These are phyloP conservation scores for Ceratocystis colombiana DNA, from an alignment of 2,329 filamentous ascomycete species.

Conservation along the genomic window DNA sequence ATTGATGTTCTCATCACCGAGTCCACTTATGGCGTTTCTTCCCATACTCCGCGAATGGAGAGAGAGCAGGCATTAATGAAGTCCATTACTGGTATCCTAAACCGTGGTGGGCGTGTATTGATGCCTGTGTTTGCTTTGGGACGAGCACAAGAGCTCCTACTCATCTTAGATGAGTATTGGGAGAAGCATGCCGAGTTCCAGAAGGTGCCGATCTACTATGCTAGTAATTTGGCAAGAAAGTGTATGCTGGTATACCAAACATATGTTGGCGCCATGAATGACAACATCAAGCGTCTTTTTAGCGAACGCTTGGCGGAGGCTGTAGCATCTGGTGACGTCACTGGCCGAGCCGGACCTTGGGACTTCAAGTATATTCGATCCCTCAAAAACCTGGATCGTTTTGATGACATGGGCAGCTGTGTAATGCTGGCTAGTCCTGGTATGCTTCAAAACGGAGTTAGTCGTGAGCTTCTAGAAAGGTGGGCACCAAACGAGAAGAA, in stretches of 20 bases:
- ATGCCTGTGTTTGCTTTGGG: slow-evolving; percentile 95
- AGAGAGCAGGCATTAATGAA: slow-evolving; percentile 93
- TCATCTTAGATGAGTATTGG: slow-evolving; percentile 98
- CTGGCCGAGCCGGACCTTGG: slow-evolving; percentile 78
- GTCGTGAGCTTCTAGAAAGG: slow-evolving; percentile 79
- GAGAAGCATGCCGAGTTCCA: slow-evolving; percentile 77
- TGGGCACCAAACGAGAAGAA: slow-evolving; percentile 97
- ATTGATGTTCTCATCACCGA: slow-evolving; percentile 96
- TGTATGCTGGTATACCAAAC: slow-evolving; percentile 99
- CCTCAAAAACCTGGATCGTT: slow-evolving; percentile 83
- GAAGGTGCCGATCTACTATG: slow-evolving; percentile 92
- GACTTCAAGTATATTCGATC: slow-evolving; percentile 92
- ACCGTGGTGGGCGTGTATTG: slow-evolving; percentile 80
- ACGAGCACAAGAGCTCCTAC: slow-evolving; percentile 80
- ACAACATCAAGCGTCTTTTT: slow-evolving; percentile 96
- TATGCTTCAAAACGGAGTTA: slow-evolving; percentile 97
- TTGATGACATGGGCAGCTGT: slow-evolving; percentile 89
- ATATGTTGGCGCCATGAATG: slow-evolving; percentile 97
- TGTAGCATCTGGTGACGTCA: slow-evolving; percentile 64
- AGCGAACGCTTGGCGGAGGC: slow-evolving; percentile 84
- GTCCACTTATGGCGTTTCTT: slow-evolving; percentile 92
- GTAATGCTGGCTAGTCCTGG: slow-evolving; percentile 96
- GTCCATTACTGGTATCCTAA: slow-evolving; percentile 80
- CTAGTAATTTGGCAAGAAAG: slow-evolving; percentile 84
- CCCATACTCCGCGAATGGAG: slow-evolving; percentile 81